A percentile compares a stretch with the other conserved stretches of the same genome.
phyloP scores from a whole-genome alignment of 1,284 basidiomycete species.

The Chalciporus sp. region DNA sequence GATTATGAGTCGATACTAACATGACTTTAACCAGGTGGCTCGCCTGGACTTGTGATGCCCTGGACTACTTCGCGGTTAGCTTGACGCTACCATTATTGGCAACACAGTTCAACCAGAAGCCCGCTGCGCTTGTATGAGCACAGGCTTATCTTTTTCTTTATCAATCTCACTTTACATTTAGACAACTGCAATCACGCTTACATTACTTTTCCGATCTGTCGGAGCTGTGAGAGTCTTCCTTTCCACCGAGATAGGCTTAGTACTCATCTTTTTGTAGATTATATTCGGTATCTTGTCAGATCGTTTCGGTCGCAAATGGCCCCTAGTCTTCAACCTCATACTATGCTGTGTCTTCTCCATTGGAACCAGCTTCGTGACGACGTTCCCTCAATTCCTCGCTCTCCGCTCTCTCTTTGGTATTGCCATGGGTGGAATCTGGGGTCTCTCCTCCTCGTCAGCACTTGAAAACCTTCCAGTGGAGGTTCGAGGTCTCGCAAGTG shows the following conservation, averaged over 20 bases:
- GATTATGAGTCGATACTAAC: not conserved
- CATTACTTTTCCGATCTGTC: constrained; percentile 85
- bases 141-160: constrained; percentile 2
- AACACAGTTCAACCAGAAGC: constrained; percentile 48
- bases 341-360: constrained; percentile 79
- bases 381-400: constrained; percentile 68
- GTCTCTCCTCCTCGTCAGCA: constrained; percentile 72
- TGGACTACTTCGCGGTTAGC: constrained; percentile 86
- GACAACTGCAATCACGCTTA: constrained; percentile 89
- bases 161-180: constrained; percentile 28
- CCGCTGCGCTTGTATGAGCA: constrained; percentile 51
- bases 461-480: constrained; percentile 91
- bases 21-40: constrained; percentile 54
- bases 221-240: constrained; percentile 67
- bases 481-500: constrained; percentile 83
- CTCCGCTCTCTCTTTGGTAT: constrained; percentile 82
- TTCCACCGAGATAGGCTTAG: not conserved
- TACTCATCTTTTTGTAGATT: constrained; percentile 39
- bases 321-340: constrained; percentile 77
- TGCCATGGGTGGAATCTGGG: constrained; percentile 88
- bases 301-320: constrained; percentile 93
- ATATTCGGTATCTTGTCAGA: constrained; percentile 83
- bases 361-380: constrained; percentile 74
- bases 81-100: constrained; percentile 65
- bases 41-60: constrained; percentile 79